These are phyloP conservation scores for Candolleomyces efflorescens DNA, from an alignment of 768 basidiomycete genomes.

Conservation along the genomic window DNA sequence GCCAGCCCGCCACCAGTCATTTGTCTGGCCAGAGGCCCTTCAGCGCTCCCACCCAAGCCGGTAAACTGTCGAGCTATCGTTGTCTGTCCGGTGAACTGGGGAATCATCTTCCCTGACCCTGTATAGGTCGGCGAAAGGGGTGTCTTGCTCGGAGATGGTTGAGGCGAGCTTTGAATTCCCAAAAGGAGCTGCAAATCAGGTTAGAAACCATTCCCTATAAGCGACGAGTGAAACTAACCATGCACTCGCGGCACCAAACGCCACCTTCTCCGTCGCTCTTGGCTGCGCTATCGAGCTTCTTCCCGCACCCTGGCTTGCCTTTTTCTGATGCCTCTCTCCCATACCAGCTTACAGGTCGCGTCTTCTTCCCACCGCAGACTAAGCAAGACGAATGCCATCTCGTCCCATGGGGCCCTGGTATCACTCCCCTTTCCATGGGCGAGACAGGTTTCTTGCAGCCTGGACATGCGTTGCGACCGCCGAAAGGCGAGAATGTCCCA, in stretches of 20 bases:
- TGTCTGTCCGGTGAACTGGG: constrained; percentile 68
- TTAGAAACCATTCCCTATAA: neutral
- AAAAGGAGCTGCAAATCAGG: constrained; percentile 47
- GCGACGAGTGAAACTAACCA: constrained; percentile 45
- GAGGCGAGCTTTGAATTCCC: constrained; percentile 43
- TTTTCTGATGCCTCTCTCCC: constrained; percentile 44
- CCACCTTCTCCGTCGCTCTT: constrained; percentile 65
- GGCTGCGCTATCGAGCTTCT: constrained; percentile 78
- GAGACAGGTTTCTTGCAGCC: constrained; percentile 73
- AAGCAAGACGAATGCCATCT: constrained; percentile 78
- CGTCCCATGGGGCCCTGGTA: constrained; percentile 79
- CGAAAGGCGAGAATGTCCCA: constrained; percentile 50
- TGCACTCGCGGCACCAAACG: constrained; percentile 83
- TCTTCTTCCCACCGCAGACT: constrained; percentile 70
- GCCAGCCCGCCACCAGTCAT: constrained; percentile 65
- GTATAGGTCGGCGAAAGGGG: constrained; percentile 44
- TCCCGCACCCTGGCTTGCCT: constrained; percentile 71
- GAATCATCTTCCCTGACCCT: constrained; percentile 34
- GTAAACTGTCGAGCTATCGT: constrained; percentile 77
- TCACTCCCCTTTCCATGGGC: constrained; percentile 81
- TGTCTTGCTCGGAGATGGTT: constrained; percentile 48
- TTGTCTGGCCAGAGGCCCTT: constrained; percentile 44
- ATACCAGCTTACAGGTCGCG: constrained; percentile 32
- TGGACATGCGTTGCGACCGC: constrained; percentile 60
- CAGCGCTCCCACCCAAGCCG: constrained; percentile 44